These are phyloP conservation scores for Cryomyces minteri DNA, from an alignment of 495 filamentous ascomycete genomes.

Conservation along the genomic window DNA sequence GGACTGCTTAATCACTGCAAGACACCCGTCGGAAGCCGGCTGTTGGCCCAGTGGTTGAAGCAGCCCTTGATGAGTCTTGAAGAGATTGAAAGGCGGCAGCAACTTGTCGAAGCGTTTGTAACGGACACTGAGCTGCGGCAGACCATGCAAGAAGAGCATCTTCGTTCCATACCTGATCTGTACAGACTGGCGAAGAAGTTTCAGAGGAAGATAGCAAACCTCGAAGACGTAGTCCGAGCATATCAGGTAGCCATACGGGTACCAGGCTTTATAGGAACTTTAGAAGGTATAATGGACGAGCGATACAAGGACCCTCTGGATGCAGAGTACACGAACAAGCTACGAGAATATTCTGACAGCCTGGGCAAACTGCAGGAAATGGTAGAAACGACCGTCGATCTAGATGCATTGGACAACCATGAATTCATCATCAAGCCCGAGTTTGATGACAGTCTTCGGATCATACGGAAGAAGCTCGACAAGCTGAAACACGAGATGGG, in stretches of 20 bases:
- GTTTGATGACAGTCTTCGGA: conserved; percentile 77
- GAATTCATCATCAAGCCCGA: conserved; percentile 99
- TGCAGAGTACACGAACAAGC: conserved; percentile 68
- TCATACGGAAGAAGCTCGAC: conserved; percentile 81
- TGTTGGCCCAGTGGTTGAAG: conserved; percentile 94
- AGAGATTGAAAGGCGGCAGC: conserved; percentile 82
- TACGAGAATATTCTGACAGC: conserved; percentile 54
- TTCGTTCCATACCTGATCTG: conserved; percentile 84
- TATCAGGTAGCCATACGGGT: conserved; percentile 90
- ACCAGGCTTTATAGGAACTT: conserved; percentile 71
- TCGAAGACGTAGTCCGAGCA: conserved; percentile 89
- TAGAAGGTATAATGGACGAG: conserved; percentile 94
- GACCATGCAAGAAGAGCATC: conserved; percentile 94
- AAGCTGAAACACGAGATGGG: conserved; percentile 71
- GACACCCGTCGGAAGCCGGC: conserved; percentile 75
- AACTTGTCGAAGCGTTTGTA: conserved; percentile 89
- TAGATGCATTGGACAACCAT: conserved; percentile 88
- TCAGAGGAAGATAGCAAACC: conserved; percentile 70
- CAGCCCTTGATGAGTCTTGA: conserved; percentile 85
- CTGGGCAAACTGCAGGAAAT: conserved; percentile 84
- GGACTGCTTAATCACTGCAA: conserved; percentile 96
- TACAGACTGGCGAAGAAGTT: conserved; percentile 90
- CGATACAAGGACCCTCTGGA: conserved; percentile 77
- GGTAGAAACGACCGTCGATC: conserved; percentile 96
- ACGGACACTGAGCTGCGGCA: conserved; percentile 86